Evolutionary conservation across 73 alveolate species (phyloP).

Genomic region (Symbiodinium natans): DNA sequence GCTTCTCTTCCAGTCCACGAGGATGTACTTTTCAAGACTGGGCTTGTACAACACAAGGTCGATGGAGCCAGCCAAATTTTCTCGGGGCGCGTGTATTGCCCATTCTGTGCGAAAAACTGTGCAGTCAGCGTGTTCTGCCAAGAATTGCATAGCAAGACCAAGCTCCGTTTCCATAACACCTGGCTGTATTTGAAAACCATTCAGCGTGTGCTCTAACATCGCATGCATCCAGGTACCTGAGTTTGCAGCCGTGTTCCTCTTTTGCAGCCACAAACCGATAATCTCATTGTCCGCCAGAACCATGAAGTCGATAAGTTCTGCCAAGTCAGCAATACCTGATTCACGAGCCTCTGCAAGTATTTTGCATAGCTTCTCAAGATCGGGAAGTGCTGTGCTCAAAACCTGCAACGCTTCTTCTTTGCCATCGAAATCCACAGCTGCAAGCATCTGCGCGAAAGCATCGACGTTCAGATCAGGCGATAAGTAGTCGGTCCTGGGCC

Average conservation of each 20-base stretch:
- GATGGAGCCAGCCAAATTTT: background rate
- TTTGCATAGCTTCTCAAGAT: background rate
- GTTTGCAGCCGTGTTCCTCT: background rate
- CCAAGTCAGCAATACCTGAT: background rate
- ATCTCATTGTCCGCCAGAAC: background rate
- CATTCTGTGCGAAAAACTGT: background rate
- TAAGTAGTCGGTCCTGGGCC: conserved; percentile 34
- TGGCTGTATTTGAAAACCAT: background rate
- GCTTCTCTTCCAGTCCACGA: background rate
- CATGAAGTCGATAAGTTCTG: no score
- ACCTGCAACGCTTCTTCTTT: background rate
- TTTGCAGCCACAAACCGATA: background rate
- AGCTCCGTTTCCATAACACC: background rate
- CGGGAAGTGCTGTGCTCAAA: background rate
- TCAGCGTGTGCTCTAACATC: background rate
- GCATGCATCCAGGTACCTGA: background rate
- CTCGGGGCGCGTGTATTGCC: background rate
- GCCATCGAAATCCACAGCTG: background rate
- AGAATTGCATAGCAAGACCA: background rate
- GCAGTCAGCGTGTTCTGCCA: background rate
- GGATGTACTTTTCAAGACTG: background rate
- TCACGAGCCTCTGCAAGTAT: background rate
- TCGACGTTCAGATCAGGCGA: background rate
- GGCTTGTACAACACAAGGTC: background rate
- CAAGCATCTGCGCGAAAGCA: background rate